A percentile compares a stretch with the other conserved stretches of the same genome.
Evolutionary conservation across 1,139 yeast genomes (phyloP).

Genomic region (Scheffersomyces lignicola): DNA sequence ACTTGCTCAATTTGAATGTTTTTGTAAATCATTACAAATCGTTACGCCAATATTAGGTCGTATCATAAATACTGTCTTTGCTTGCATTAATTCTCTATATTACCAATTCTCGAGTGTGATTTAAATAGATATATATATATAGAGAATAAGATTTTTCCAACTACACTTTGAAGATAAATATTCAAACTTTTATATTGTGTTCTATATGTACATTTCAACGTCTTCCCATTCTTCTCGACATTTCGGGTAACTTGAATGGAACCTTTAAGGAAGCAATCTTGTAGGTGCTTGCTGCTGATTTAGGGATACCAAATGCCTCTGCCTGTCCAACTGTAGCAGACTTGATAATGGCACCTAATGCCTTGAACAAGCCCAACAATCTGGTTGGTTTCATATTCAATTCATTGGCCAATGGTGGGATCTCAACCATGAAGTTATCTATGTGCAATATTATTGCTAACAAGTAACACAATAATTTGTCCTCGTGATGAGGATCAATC

Average conservation of each 20-base stretch:
- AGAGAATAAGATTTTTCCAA: background rate
- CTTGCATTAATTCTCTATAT: background rate
- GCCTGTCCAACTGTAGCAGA: constrained; percentile 79
- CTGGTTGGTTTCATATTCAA: constrained; percentile 79
- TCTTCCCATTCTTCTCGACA: constrained; percentile 52
- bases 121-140: background rate
- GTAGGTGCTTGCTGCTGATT: constrained; percentile 61
- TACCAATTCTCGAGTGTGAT: background rate
- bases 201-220: constrained; percentile 1
- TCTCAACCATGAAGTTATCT: constrained; percentile 72
- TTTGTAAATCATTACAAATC: background rate
- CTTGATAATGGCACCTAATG: constrained; percentile 80
- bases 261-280: constrained; percentile 83
- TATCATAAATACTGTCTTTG: background rate
- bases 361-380: constrained; percentile 66
- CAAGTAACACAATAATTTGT: constrained; percentile 77
- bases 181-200: background rate
- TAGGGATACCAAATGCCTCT: constrained; percentile 77
- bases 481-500: constrained; percentile 86
- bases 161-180: background rate
- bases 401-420: constrained; percentile 83
- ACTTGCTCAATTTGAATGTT: constrained; percentile 3
- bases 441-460: constrained; percentile 73
- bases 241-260: constrained; percentile 87
- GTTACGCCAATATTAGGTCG: background rate